Base-by-base conservation (phyloP, 352 stramenopile genomes). In the Phytophthora capsici region DNA sequence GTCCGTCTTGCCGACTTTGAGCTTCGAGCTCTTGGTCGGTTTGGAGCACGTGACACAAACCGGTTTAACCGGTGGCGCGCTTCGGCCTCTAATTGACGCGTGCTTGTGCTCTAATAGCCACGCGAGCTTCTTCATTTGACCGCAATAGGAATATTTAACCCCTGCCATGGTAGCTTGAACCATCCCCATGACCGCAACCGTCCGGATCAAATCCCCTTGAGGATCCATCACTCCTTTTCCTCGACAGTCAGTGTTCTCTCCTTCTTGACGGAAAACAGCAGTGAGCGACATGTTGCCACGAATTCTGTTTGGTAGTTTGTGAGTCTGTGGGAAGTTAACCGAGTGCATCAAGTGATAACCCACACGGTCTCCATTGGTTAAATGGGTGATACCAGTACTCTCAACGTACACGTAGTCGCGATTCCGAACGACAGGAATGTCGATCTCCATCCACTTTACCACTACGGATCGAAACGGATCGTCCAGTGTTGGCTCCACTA, bases 201-300 rank as follows among this genome's bases (percentile, higher is more conserved):
- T 22, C 0, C 66, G 66, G 22, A 73, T 73, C 36, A 73, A 56
- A 23, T 65, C 60, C 2, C 66, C 61, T 8, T 30, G 26, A 4
- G 66, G 66, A 28, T 73, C 61, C 44, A 73, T 61, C 23, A 68
- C 37, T 3, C 57, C 57, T 19, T 47, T 68, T 6, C 43, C 64
- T 36, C 37, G 38, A 30, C 48, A 61, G 20, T 72, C 64, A 1
- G 51, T 68, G 44, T 68, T 46, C 4, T 41, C 25, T 6, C 26
- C 65, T 28, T 57, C 44, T 32, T 73, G 65, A n/a, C 65, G 66
- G 45, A 73, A 84, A 26, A 84, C 40, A 2, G 53, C 69, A 37
- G 58, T 69, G 41, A 79, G 61, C 6, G 75, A 84, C 36, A 84
- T 73, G 54, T 77, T 78, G 8, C 71, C 75, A 0, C 75, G 68